phyloP scores from a whole-genome alignment of 108 stramenopile species.

The Craspedostauros australis region DNA sequence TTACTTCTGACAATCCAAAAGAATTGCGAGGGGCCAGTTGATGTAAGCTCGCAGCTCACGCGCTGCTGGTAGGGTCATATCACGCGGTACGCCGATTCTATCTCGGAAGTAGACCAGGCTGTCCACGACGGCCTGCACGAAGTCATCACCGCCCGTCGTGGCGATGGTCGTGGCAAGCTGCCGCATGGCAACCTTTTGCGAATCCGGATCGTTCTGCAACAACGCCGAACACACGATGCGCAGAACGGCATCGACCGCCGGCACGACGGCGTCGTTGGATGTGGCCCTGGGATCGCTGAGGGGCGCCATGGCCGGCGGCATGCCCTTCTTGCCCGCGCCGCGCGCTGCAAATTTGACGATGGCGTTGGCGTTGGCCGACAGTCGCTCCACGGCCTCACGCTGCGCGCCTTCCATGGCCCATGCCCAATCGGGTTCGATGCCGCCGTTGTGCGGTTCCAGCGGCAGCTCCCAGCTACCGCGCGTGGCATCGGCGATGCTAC shows the following conservation, averaged over 20 bases:
- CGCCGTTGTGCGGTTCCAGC: slow-evolving; percentile 55
- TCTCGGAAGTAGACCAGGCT: slow-evolving; percentile 83
- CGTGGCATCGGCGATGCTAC: slow-evolving; percentile 31
- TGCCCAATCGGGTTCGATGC: slow-evolving; percentile 77
- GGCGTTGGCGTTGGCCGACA: slow-evolving; percentile 66
- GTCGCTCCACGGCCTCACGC: slow-evolving; percentile 79
- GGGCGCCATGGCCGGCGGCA: slow-evolving; percentile 74
- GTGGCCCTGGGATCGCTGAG: slow-evolving; percentile 84
- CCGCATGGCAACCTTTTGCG: slow-evolving; percentile 30
- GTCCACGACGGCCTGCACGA: slow-evolving; percentile 30
- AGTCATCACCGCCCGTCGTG: slow-evolving; percentile 53
- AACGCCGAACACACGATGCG: no score
- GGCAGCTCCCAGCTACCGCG: slow-evolving; percentile 74
- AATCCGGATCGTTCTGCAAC: no score
- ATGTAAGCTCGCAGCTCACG: slow-evolving; percentile 78
- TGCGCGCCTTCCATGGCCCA: slow-evolving; percentile 57
- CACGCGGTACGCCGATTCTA: slow-evolving; percentile 90
- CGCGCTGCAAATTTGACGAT: slow-evolving; percentile 83
- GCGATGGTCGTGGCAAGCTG: slow-evolving; percentile 35
- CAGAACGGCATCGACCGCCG: slow-evolving; percentile 53
- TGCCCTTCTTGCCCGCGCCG: slow-evolving; percentile 78
- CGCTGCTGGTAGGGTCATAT: slow-evolving; percentile 87
- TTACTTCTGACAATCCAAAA: no score
- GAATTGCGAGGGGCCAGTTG: no score
- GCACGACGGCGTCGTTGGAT: slow-evolving; percentile 49